Base-by-base conservation (phyloP, 164 flowering plant species). In the Warburgia ugandensis region DNA sequence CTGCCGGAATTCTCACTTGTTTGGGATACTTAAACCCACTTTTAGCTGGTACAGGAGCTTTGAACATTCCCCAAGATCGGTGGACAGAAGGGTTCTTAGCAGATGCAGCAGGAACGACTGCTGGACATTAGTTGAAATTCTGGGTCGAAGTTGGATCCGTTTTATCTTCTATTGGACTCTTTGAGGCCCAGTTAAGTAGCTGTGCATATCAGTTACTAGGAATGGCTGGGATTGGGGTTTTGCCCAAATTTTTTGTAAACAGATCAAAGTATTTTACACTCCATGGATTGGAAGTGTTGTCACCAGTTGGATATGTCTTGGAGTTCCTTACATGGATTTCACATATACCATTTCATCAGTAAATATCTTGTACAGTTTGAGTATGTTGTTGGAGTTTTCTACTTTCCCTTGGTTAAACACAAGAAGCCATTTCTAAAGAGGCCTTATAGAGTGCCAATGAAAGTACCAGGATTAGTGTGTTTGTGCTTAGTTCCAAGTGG, bases 21-120 rank as follows among this genome's bases (percentile, higher is more conserved):
- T 30, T 73, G 29, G 66, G 59, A 16, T 83, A 80, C 55, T 31
- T 83, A 35, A 30, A 80, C 1, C 86, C 90, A 21, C 73, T 83
- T 0, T 17, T 83, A 6, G 66, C 80, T n/a, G 71, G 50, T 0
- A 74, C 59, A 9, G 90, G 90, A 2, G 63, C 82, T 2, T 38
- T 78, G 2, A 40, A 56, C 0, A 27, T 76, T 4, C 56, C 69
- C 26, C 80, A 76, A 37, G 49, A 47, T 7, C 29, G 45, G n/a
- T 83, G 86, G 90, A 64, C 35, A 0, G 62, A 64, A 33, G 91
- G 91, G 49, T 83, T 53, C 56, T 56, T 72, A 23, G 90, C 86
- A 0, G 71, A 68, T 25, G 77, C 65, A 0, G 86, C 77, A 0
- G 68, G 70, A 3, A 56, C 68, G 32, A 68, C 78, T 3, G 79